Conservation (phyloP, 2,329 filamentous ascomycete species). For the Xylariaceae sp. region DNA sequence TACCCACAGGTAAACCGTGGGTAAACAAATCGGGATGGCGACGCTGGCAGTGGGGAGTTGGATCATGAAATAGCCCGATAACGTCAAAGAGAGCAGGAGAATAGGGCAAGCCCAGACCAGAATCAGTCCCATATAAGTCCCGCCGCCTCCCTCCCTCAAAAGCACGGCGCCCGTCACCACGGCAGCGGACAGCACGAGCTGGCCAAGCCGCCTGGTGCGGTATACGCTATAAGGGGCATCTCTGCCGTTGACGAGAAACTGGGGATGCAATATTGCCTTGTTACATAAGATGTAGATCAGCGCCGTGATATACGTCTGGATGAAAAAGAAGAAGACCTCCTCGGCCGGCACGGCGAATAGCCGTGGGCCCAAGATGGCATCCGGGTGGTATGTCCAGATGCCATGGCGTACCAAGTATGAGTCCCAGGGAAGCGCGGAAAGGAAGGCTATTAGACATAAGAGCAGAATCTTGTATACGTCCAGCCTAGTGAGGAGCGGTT, state of each 20-base stretch:
- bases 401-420: constrained; percentile 63
- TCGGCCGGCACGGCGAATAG: constrained; percentile 62
- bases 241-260: constrained; percentile 35
- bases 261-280: constrained; percentile 53
- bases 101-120: constrained; percentile 64
- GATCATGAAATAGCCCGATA: constrained; percentile 60
- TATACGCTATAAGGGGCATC: constrained; percentile 25
- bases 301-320: constrained; percentile 69
- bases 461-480: constrained; percentile 59
- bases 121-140: constrained; percentile 65
- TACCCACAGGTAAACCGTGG: constrained; percentile 66
- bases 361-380: constrained; percentile 58
- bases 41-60: constrained; percentile 54
- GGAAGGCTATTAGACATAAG: constrained; percentile 57
- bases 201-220: constrained; percentile 40
- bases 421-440: constrained; percentile 69
- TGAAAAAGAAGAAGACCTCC: constrained; percentile 71
- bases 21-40: constrained; percentile 52
- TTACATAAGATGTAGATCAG: constrained; percentile 62
- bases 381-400: constrained; percentile 66
- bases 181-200: constrained; percentile 40
- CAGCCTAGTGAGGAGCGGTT: constrained; percentile 55
- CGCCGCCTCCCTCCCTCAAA: constrained; percentile 41
- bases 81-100: constrained; percentile 55
- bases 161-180: constrained; percentile 42